phyloP scores from a whole-genome alignment of 352 stramenopile genomes.

The Saprolegnia diclina region DNA sequence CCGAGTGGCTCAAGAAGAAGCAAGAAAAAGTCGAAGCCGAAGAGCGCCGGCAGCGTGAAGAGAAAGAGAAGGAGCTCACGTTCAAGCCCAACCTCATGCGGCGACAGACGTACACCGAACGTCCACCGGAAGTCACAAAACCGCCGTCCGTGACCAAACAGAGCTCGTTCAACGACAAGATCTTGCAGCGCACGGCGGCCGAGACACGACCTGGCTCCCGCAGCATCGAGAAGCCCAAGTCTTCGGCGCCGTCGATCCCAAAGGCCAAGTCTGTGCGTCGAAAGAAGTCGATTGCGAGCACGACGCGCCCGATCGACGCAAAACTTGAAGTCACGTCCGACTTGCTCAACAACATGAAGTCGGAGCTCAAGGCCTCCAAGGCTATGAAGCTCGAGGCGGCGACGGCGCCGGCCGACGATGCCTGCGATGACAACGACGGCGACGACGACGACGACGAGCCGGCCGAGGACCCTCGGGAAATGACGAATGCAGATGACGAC shows the following conservation, averaged over 20 bases:
- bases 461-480: neutral
- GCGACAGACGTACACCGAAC: constrained; percentile 49
- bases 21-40: constrained; percentile 67
- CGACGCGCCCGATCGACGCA: constrained; percentile 39
- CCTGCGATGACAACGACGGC: neutral
- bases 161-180: constrained; percentile 30
- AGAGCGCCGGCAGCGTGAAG: constrained; percentile 52
- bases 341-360: constrained; percentile 63
- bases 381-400: constrained; percentile 14
- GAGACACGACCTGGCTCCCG: constrained; percentile 34
- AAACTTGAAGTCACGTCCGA: constrained; percentile 44
- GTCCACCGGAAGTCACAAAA: constrained; percentile 33
- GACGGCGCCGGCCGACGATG: neutral
- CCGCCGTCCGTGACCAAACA: constrained; percentile 13
- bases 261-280: constrained; percentile 32
- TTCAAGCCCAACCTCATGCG: constrained; percentile 79
- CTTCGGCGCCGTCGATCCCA: constrained; percentile 31
- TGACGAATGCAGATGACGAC: neutral
- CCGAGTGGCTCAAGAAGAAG: constrained; percentile 74
- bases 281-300: constrained; percentile 37
- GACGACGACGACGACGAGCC: constrained; percentile 11
- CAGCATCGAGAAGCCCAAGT: constrained; percentile 31
- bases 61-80: constrained; percentile 72
- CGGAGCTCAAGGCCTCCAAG: constrained; percentile 53
- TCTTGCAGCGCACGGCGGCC: neutral